Evolutionary conservation across 129 eudicot species (phyloP).

Genomic region (Apium graveolens): DNA sequence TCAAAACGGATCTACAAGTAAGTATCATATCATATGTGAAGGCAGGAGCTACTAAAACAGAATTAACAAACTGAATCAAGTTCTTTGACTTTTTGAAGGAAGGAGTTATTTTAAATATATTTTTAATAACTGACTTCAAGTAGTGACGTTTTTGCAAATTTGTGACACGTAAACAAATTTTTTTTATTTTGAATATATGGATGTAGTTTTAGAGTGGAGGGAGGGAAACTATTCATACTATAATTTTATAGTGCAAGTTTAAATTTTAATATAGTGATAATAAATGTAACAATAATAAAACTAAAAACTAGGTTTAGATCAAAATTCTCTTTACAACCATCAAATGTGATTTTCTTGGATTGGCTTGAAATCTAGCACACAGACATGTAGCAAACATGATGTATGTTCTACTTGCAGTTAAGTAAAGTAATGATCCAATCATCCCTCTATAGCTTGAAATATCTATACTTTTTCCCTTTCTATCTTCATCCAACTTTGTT

Average conservation of each 20-base stretch:
- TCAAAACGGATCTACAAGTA: slow-evolving; percentile 61
- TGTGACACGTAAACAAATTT: background rate
- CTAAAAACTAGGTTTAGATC: background rate
- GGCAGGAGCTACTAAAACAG: slow-evolving; percentile 5
- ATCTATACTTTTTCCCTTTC: no score
- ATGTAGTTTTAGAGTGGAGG: background rate
- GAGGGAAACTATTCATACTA: background rate
- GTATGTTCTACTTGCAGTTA: no score
- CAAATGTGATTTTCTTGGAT: no score
- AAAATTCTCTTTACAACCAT: no score
- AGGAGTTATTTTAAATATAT: background rate
- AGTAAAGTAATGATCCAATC: no score
- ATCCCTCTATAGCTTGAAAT: no score
- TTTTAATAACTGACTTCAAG: background rate
- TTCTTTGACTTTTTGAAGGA: background rate
- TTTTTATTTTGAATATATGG: no score
- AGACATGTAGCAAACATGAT: no score
- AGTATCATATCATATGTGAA: slow-evolving; percentile 21
- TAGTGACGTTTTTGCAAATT: background rate
- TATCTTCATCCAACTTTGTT: no score
- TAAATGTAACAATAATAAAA: background rate
- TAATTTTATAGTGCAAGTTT: background rate
- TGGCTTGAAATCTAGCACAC: no score
- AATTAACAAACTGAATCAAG: background rate
- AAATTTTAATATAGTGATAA: background rate